Base-by-base conservation (phyloP, 495 filamentous ascomycete species). In the Chaetomium cochliodes region DNA sequence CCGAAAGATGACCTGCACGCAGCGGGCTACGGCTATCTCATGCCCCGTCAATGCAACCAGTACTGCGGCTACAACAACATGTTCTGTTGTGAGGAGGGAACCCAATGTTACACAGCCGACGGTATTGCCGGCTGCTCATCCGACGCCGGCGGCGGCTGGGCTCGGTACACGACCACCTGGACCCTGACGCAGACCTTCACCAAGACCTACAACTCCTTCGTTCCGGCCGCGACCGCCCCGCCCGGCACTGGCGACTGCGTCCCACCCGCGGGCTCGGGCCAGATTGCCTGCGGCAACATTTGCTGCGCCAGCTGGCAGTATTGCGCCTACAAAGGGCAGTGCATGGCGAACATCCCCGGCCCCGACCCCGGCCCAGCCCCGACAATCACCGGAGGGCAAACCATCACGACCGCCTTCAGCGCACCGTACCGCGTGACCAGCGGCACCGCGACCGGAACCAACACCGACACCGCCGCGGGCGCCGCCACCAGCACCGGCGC, bases 241-340 rank as follows among this genome's bases (percentile, higher is more conserved):
- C 72, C 75, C 39, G 72, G 75, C n/a, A 76, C 73, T 9, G 76
- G 77, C 22, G 80, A 78, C 44, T 94, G 91, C 77, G 74, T 82
- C 22, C 77, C 79, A 11, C 69, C 70, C 12, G 68, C 59, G 47
- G 80, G 82, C 1, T 70, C 86, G 5, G 86, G 85, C 57, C 82
- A 92, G 73, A 82, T 79, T 3, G 80, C 81, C 1, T 97, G 92
- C 72, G 92, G 91, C 12, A 76, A 66, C 33, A 87, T 85, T 62
- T 96, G 92, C 78, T 97, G 92, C 73, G 83, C 85, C 16, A 81
- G 78, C 59, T 85, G 84, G 59, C 88, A 92, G 73, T 86, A 86
- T 67, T 97, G 92, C 73, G 77, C 74, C 5, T 69, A 66, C 25
- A 50, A 69, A 0, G 79, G 78, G 18, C 77, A 84, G 65, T 90